Base-by-base conservation (phyloP, 2,329 filamentous ascomycete genomes). In the Fusarium nanum region DNA sequence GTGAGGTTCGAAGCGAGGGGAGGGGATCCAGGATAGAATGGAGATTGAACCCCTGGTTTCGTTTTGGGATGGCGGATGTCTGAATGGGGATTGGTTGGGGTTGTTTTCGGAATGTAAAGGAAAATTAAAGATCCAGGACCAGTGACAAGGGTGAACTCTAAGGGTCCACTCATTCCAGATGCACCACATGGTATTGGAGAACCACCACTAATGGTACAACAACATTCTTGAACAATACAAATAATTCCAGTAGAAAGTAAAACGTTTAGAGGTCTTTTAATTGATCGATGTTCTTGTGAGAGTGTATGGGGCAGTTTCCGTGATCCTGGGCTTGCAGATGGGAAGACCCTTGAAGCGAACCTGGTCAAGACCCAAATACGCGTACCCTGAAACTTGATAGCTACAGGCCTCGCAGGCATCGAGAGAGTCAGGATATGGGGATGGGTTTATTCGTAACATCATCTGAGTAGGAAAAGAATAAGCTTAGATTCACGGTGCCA, bases 71-170 rank as follows among this genome's bases (percentile, higher is more conserved):
- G 42, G 62, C 52, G 42, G 61, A 27, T 52, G 23, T 42, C 65
- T 46, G 41, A 42, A 60, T 50, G 55, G 52, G 65, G 66, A 56
- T 48, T 60, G 67, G 48, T 30, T 46, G 37, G 41, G 44, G 45
- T 54, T 54, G 48, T 12, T 44, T 62, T 42, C 25, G 53, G 65
- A 47, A 57, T 52, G 22, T 45, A 37, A 48, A 32, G 64, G 60
- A 71, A 71, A 71, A 66, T 62, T 69, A 56, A 71, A 72, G 68
- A 71, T 71, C 68, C 64, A 71, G 56, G 53, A 32, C 59, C 50
- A 9, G 20, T 16, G 52, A 16, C 11, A 22, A 62, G 66, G 67
- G 56, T 69, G 49, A 58, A 52, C 49, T 49, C 28, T 53, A 55
- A 23, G 32, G 34, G 32, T 22, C 54, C 54, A 41, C 67, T 64